These are phyloP conservation scores for Naganishia friedmannii DNA, from an alignment of 768 basidiomycete species.

Conservation along the genomic window DNA sequence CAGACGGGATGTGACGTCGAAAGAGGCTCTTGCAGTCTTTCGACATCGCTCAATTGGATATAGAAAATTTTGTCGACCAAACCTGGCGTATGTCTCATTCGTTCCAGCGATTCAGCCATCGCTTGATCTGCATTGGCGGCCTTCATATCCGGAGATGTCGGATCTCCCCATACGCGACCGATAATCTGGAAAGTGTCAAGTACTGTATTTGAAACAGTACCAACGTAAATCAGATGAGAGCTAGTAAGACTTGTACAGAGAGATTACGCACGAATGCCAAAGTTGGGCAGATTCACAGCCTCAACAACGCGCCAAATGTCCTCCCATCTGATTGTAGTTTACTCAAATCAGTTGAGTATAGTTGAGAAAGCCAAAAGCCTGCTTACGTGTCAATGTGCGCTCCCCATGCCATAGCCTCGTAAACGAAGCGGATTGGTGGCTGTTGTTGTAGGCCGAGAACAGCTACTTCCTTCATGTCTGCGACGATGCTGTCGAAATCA, in stretches of 20 bases:
- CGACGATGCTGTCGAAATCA: constrained; percentile 18
- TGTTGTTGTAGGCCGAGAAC: constrained; percentile 12
- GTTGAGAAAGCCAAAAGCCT: background rate
- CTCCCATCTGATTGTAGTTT: constrained; percentile 43
- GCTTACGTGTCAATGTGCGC: constrained; percentile 43
- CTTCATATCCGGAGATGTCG: constrained; percentile 16
- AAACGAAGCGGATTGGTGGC: constrained; percentile 14
- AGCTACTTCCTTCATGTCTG: constrained; percentile 18
- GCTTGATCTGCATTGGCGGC: constrained; percentile 6
- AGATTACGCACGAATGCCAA: constrained; percentile 54
- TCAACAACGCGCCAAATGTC: constrained; percentile 54
- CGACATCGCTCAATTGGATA: constrained; percentile 55
- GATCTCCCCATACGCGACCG: constrained; percentile 15
- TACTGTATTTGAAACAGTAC: background rate
- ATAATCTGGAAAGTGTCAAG: constrained; percentile 20
- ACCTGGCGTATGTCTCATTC: constrained; percentile 8
- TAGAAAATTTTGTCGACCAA: constrained; percentile 53
- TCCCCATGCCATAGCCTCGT: constrained; percentile 53
- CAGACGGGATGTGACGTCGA: constrained; percentile 38
- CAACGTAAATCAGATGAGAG: background rate
- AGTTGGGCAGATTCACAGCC: constrained; percentile 50
- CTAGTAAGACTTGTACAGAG: constrained; percentile 50
- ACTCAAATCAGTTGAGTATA: background rate
- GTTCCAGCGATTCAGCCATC: constrained; percentile 19
- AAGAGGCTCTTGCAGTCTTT: constrained; percentile 23